phyloP scores from a whole-genome alignment of 2,329 filamentous ascomycete species.

The Akanthomyces uredinophilus region DNA sequence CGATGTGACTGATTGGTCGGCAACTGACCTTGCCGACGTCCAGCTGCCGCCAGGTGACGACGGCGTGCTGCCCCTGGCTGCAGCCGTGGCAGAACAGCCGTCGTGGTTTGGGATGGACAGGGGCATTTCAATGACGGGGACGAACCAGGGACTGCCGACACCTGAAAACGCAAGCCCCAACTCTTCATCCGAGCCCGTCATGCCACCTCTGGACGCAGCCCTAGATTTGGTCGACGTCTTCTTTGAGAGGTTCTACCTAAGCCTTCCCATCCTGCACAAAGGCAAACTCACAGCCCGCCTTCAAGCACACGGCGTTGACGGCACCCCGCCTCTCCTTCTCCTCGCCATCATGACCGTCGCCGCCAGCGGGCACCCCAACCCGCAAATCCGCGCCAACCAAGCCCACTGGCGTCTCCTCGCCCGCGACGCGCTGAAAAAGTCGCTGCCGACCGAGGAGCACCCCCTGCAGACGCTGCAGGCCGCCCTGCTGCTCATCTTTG shows the following conservation, averaged over 20 bases:
- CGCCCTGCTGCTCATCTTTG: conserved; percentile 20
- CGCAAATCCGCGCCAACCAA: conserved; percentile 17
- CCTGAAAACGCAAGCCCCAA: neutral
- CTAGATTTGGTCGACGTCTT: conserved; percentile 21
- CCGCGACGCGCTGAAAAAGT: conserved; percentile 16
- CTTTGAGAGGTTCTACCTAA: conserved; percentile 21
- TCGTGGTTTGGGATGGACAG: neutral
- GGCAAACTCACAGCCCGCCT: conserved; percentile 4
- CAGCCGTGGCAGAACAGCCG: neutral
- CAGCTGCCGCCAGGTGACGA: neutral
- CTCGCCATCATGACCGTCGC: conserved; percentile 21
- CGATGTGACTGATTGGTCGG: conserved; percentile 4
- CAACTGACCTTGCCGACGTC: neutral
- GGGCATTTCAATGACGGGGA: neutral
- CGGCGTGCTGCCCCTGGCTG: neutral
- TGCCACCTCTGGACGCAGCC: conserved; percentile 15
- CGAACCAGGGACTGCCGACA: neutral
- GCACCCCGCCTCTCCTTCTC: conserved; percentile 12
- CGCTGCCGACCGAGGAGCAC: conserved; percentile 16
- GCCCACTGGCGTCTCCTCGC: conserved; percentile 20
- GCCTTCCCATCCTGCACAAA: conserved; percentile 21
- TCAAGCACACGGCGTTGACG: neutral
- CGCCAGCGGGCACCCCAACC: conserved; percentile 19
- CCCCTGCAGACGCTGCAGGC: conserved; percentile 20
- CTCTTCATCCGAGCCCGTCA: neutral